Base-by-base conservation (phyloP, 1,284 basidiomycete genomes). In the Leucoagaricus sp. region DNA sequence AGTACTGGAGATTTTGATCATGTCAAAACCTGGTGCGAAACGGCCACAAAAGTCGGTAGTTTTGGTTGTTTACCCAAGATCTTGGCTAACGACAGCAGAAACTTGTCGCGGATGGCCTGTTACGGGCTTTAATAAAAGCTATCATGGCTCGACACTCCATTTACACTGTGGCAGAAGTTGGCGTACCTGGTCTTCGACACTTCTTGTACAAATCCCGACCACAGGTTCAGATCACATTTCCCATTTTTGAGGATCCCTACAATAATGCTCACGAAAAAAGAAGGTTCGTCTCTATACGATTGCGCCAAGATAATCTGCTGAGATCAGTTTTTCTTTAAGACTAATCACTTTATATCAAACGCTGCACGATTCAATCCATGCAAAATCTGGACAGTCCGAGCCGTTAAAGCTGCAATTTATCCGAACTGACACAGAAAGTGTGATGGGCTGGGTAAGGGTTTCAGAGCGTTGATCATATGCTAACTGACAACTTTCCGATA, bases 161-260 rank as follows among this genome's bases (percentile, higher is more conserved):
- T 49, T 91, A 92, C 63, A 77, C 79, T 5, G 85, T 85, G 19
- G 79, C 83, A 2, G 87, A 90, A 42, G 74, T 98, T 1, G 86
- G 86, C 3, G 88, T 96, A 53, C 91, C 94, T 1, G 95, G 95
- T 0, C 73, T 99, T 25, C 83, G 92, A 26, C 96, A 99, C 72
- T 99, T 98, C 68, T 75, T 97, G 51, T 98, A 97, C 78, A 98
- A 97, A 74, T 93, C 91, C 17, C 82, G 93, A 17, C 75, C 84
- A 15, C 84, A 93, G 63, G 93, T 98, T 17, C 96, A 98, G 69
- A 80, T 96, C 31, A 97, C 94, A 23, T 49, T 49, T 17, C 53
- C 53, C 1, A 71, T 74, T 15, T 95, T 89, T 70, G 93, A 95
- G 64, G 89, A 89, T 28, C 89, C 91, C 2, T 98, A 97, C 68